Evolutionary conservation across 345 rosid species (phyloP).

Genomic region (Citrus inodora): DNA sequence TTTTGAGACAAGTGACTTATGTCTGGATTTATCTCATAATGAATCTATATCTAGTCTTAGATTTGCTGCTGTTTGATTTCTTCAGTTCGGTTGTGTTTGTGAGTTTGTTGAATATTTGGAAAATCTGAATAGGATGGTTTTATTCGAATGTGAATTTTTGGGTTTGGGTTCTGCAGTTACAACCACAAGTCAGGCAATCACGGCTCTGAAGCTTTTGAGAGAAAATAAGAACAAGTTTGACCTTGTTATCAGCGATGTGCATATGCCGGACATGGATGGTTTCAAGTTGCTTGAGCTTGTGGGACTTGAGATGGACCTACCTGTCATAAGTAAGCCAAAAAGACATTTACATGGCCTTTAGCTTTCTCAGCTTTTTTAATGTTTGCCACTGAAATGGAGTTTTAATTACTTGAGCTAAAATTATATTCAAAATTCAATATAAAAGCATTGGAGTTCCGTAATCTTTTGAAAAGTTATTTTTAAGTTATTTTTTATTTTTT

Average conservation of each 20-base stretch:
- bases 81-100: conserved; percentile 5
- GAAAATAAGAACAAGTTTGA: conserved; percentile 71
- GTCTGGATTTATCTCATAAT: not conserved
- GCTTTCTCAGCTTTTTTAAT: not conserved
- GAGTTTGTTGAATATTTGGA: conserved; percentile 7
- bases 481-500: not conserved
- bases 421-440: not conserved
- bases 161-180: conserved; percentile 54
- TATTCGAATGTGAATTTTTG: conserved; percentile 10
- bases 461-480: not conserved
- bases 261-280: conserved; percentile 90
- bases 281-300: conserved; percentile 78
- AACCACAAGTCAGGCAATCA: conserved; percentile 50
- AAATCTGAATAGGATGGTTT: not conserved
- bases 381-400: not conserved
- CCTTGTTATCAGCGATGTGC: conserved; percentile 73
- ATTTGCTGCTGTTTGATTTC: conserved; percentile 10
- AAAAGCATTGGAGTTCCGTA: not conserved
- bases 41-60: not conserved
- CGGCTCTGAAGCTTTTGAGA: conserved; percentile 60
- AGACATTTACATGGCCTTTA: not conserved
- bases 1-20: not conserved
- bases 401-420: not conserved
- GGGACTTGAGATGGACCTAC: conserved; percentile 85
- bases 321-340: conserved; percentile 62